phyloP scores from a whole-genome alignment of 805 yeast genomes.

The Cyberlindnera galapagoensis region DNA sequence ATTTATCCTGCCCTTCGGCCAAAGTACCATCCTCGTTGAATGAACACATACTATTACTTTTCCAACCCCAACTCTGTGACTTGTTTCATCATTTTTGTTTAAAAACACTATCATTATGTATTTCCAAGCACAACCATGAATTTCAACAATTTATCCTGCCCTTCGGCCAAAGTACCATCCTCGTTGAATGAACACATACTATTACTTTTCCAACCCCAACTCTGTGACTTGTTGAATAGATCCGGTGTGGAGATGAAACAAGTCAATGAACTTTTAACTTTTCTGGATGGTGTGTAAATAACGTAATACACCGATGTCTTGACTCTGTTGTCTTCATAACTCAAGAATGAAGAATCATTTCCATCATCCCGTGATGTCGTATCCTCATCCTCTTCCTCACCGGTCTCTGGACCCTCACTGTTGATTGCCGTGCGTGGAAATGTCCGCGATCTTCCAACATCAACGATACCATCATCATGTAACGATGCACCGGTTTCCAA shows the following conservation, averaged over 20 bases:
- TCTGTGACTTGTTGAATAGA: slow-evolving; percentile 43
- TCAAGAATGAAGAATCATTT: slow-evolving; percentile 25
- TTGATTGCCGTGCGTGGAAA: no score
- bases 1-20: slow-evolving; percentile 36
- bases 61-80: slow-evolving; percentile 61
- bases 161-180: slow-evolving; percentile 38
- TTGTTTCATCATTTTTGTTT: no score
- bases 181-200: slow-evolving; percentile 47
- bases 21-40: slow-evolving; percentile 43
- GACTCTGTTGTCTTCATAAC: slow-evolving; percentile 41
- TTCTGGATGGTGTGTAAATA: slow-evolving; percentile 48
- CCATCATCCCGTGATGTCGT: slow-evolving; percentile 16
- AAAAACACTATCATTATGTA: slow-evolving; percentile 25
- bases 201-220: slow-evolving; percentile 59
- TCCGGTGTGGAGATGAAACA: slow-evolving; percentile 53
- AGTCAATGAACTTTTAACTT: slow-evolving; percentile 37
- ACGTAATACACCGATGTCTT: slow-evolving; percentile 43
- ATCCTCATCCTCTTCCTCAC: slow-evolving; percentile 14
- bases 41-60: slow-evolving; percentile 45
- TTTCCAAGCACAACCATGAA: slow-evolving; percentile 46
- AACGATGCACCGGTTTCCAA: no score
- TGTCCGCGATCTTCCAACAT: no score
- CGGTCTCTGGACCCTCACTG: no score
- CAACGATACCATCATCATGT: slow-evolving; percentile 1
- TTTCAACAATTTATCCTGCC: slow-evolving; percentile 38